Evolutionary conservation across 2,329 filamentous ascomycete genomes (phyloP).

Genomic region (Fusarium lyarnte): DNA sequence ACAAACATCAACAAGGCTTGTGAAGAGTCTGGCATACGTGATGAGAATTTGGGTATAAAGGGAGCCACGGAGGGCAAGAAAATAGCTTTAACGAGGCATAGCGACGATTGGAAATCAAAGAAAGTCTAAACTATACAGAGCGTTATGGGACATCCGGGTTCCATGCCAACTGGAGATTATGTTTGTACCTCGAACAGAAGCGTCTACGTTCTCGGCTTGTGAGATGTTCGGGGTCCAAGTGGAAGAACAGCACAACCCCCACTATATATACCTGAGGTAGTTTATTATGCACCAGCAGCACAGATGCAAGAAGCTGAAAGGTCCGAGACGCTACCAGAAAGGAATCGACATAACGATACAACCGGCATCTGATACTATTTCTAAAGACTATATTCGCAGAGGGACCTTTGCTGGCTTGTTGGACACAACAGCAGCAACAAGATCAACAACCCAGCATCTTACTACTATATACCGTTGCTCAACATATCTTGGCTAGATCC

Average conservation of each 20-base stretch:
- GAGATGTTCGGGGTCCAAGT: fast-evolving
- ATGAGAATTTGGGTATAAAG: background rate
- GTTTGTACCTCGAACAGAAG: background rate
- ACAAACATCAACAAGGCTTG: fast-evolving
- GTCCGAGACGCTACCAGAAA: background rate
- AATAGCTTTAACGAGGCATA: too few relatives aligned
- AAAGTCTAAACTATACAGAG: background rate
- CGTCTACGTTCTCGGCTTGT: fast-evolving
- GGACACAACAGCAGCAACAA: background rate
- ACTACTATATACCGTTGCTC: fast-evolving
- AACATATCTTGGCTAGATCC: background rate
- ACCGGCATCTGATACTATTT: too few relatives aligned
- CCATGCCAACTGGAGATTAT: background rate
- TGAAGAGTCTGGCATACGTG: fast-evolving
- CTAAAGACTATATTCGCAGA: fast-evolving
- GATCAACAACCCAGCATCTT: background rate
- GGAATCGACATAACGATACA: background rate
- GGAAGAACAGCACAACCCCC: background rate
- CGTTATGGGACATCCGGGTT: background rate
- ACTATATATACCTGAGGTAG: background rate
- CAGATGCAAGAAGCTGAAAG: background rate
- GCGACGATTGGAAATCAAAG: background rate
- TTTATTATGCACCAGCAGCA: background rate
- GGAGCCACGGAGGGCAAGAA: fast-evolving
- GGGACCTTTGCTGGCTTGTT: fast-evolving